These are phyloP conservation scores for Fraxinus velutina DNA, from an alignment of 305 asterid genomes.

Conservation along the genomic window DNA sequence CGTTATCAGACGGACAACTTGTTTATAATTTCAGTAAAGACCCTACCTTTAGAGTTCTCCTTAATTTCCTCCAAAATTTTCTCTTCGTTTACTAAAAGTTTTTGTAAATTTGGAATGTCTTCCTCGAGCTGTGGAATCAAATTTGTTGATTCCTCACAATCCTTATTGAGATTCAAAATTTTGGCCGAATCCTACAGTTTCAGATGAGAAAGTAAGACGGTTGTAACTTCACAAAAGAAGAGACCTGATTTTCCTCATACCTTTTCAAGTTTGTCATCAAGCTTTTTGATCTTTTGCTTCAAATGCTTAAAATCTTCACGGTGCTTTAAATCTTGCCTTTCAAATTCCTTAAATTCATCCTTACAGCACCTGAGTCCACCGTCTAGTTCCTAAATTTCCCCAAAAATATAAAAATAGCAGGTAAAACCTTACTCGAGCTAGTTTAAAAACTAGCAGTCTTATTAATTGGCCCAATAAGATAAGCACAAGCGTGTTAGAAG, in stretches of 20 bases:
- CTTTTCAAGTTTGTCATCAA: constrained; percentile 77
- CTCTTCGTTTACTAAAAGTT: constrained; percentile 63
- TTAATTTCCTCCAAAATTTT: constrained; percentile 72
- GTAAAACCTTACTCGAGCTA: neutral
- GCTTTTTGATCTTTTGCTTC: constrained; percentile 81
- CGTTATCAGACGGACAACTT: neutral
- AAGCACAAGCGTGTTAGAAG: neutral
- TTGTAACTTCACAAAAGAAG: neutral
- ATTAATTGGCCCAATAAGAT: neutral
- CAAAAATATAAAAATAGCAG: constrained; percentile 1
- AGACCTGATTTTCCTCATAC: constrained; percentile 32
- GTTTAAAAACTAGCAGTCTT: neutral
- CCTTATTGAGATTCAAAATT: constrained; percentile 57
- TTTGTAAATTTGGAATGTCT: constrained; percentile 65
- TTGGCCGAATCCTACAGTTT: constrained; percentile 63
- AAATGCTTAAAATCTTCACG: constrained; percentile 78
- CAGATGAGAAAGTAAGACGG: constrained; percentile 6
- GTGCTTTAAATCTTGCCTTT: constrained; percentile 83
- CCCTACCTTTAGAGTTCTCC: constrained; percentile 73
- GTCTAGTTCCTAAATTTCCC: constrained; percentile 65
- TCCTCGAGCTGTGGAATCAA: constrained; percentile 79
- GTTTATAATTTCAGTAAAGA: neutral
- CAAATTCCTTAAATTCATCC: constrained; percentile 89
- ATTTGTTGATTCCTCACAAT: constrained; percentile 67
- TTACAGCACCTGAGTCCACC: constrained; percentile 51